Conservation (phyloP, 2,329 filamentous ascomycete genomes). For the Exophiala lecanii-corni region DNA sequence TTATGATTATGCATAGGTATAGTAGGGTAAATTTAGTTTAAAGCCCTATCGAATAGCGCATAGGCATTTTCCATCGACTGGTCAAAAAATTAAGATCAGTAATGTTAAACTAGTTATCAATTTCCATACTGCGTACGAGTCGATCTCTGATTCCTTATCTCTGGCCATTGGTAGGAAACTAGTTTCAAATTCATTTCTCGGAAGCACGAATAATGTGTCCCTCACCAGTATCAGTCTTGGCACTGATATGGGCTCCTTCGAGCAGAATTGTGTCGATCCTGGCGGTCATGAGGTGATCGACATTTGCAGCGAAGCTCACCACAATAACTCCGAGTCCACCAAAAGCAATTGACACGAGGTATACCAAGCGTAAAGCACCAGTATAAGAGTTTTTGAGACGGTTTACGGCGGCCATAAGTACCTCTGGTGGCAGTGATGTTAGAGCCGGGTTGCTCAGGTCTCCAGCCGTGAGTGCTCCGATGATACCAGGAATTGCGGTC, state of each 20-base stretch:
- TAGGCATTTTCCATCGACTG: no score
- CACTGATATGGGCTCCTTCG: slow-evolving; percentile 4
- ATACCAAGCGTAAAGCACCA: not conserved
- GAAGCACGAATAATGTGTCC: slow-evolving; percentile 4
- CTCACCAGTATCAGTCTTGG: slow-evolving; percentile 2
- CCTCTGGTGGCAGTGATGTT: not conserved
- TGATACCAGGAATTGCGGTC: slow-evolving; percentile 2
- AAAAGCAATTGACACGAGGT: slow-evolving; percentile 1
- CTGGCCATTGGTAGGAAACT: no score
- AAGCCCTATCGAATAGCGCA: no score
- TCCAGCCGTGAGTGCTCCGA: slow-evolving; percentile 2
- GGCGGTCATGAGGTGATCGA: not conserved
- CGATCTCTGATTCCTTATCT: no score
- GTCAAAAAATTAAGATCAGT: no score
- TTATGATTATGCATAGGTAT: no score
- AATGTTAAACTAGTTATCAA: no score
- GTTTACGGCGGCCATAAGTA: not conserved
- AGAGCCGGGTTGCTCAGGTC: not conserved
- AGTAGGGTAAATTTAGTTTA: no score
- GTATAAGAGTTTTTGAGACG: not conserved
- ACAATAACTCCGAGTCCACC: not conserved
- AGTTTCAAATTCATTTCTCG: no score
- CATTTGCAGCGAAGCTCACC: slow-evolving; percentile 1
- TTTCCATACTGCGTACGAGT: no score
- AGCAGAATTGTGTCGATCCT: not conserved